These are phyloP conservation scores for Sphaerulina vaccinii DNA, from an alignment of 2,329 filamentous ascomycete species.

Conservation along the genomic window DNA sequence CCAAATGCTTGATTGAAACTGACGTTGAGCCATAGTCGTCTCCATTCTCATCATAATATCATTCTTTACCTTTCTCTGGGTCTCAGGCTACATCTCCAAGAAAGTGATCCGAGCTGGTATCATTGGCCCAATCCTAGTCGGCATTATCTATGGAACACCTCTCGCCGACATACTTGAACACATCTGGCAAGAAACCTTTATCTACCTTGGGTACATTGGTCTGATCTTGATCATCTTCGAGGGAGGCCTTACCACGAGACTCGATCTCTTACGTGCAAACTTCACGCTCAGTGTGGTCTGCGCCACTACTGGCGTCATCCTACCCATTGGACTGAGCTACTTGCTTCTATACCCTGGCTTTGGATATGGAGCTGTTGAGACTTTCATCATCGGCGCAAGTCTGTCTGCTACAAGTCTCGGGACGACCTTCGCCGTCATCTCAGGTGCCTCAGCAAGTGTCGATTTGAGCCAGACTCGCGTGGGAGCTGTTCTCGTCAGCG, in stretches of 20 bases:
- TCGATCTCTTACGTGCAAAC: slow-evolving; percentile 50
- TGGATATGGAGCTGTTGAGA: slow-evolving; percentile 38
- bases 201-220: slow-evolving; percentile 50
- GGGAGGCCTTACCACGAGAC: slow-evolving; percentile 48
- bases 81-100: slow-evolving; percentile 15
- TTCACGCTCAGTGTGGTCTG: slow-evolving; percentile 44
- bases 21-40: slow-evolving; percentile 3
- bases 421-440: slow-evolving; percentile 41
- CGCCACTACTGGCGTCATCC: slow-evolving; percentile 47
- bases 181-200: slow-evolving; percentile 49
- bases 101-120: slow-evolving; percentile 45
- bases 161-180: slow-evolving; percentile 46
- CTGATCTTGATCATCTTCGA: slow-evolving; percentile 54
- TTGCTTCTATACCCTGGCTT: slow-evolving; percentile 39
- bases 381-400: slow-evolving; percentile 31
- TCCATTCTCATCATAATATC: slow-evolving; percentile 16
- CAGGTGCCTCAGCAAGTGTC: slow-evolving; percentile 35
- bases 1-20: background rate
- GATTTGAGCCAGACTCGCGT: slow-evolving; percentile 46
- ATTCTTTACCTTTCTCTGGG: slow-evolving; percentile 19
- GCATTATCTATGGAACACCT: slow-evolving; percentile 49
- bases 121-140: slow-evolving; percentile 50
- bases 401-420: slow-evolving; percentile 34
- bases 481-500: slow-evolving; percentile 47
- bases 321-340: slow-evolving; percentile 48